Base-by-base conservation (phyloP, 345 rosid genomes). In the Hibiscus syriacus region DNA sequence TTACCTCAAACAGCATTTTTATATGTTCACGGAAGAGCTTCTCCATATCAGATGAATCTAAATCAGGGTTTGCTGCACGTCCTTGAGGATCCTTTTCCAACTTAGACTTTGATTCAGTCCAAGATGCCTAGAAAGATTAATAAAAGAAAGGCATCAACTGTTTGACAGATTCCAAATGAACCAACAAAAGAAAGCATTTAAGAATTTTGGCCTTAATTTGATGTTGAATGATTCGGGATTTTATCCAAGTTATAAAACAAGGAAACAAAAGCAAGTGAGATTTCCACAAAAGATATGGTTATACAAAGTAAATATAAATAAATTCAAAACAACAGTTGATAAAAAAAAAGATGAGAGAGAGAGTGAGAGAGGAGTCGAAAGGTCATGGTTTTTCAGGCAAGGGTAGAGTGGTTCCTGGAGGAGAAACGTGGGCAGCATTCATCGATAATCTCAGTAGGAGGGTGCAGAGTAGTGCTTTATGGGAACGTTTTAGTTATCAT, bases 51-150 rank as follows among this genome's bases (percentile, higher is more conserved):
- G 92, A 79, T 70, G 87, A 76, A 59, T 90, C 96, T 58, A 94
- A 79, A 69, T 88, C 92, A 52, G 88, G 84, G 72, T 92, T 86
- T 22, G 84, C 69, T 32, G 98, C 87, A 16, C 99, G 98, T 34
- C 89, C 83, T 59, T 91, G 99, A 70, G 99, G 96, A 84, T 94
- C 99, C 81, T 91, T 94, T 67, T 92, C 99, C 77, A 94, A 71
- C 77, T 83, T 88, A 64, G 81, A 78, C 74, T 88, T 94, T 41
- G 97, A 89, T 67, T 92, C 98, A 0, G 92, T 88, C 99, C 99
- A 94, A 26, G 96, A 89, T 81, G 90, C 93, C 99, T 87, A 46
- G 70, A 61, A 11, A 61, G 64, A 79, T 38, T 9, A 71, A 49
- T 23, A 34, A 19, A 58, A 58, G 45, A 41, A 72, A 25, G 41